phyloP scores from a whole-genome alignment of 441 rosid genomes.

The Jatropha podagrica region DNA sequence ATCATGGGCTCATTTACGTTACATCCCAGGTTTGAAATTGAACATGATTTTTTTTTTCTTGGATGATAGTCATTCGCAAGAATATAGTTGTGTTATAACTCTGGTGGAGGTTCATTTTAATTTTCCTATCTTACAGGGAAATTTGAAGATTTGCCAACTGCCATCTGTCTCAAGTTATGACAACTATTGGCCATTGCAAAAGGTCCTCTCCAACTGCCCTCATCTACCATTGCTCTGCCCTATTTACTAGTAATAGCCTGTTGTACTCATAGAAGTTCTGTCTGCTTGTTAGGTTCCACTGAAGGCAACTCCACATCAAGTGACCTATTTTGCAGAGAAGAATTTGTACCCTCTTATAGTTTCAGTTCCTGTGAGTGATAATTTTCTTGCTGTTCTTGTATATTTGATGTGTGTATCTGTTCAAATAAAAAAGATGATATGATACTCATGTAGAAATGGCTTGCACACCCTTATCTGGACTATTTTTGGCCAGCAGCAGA shows the following conservation, averaged over 20 bases:
- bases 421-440: background rate
- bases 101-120: conserved; percentile 9
- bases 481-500: background rate
- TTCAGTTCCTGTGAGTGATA: conserved; percentile 78
- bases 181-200: conserved; percentile 98
- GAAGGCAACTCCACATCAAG: conserved; percentile 99
- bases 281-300: conserved; percentile 67
- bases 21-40: conserved; percentile 75
- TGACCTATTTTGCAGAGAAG: conserved; percentile 88
- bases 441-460: background rate
- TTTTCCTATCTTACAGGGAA: conserved; percentile 54
- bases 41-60: conserved; percentile 14
- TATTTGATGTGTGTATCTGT: background rate
- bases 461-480: background rate
- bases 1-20: conserved; percentile 94
- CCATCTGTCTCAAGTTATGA: conserved; percentile 84
- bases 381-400: conserved; percentile 18
- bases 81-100: conserved; percentile 7
- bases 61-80: conserved; percentile 1
- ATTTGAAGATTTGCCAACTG: conserved; percentile 93
- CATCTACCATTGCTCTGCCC: background rate
- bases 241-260: conserved; percentile 12
- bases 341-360: conserved; percentile 91
- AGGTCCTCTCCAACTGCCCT: conserved; percentile 42
- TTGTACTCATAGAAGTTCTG: conserved; percentile 28